Percentiles rank a stretch among this genome's conserved stretches.
phyloP scores from a whole-genome alignment of 2,329 filamentous ascomycete genomes.

The Cryoendolithus antarcticus region DNA sequence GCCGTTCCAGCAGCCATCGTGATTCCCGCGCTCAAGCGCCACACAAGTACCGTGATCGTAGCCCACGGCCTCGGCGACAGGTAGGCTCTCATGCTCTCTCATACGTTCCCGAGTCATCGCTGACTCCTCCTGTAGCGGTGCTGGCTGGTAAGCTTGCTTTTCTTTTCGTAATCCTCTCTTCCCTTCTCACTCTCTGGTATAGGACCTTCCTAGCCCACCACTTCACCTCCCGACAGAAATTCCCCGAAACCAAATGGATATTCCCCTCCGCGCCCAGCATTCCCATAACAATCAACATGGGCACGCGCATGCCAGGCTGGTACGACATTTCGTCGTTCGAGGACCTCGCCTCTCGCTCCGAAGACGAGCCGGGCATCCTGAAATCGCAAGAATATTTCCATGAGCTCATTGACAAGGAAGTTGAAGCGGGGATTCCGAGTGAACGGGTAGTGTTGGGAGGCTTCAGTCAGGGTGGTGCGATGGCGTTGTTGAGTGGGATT shows the following conservation, averaged over 20 bases:
- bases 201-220: constrained; percentile 72
- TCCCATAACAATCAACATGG: constrained; percentile 58
- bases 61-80: constrained; percentile 83
- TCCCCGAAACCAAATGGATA: constrained; percentile 86
- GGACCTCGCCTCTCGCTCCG: constrained; percentile 33
- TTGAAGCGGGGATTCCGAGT: constrained; percentile 66
- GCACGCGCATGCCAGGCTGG: constrained; percentile 76
- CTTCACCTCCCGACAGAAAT: constrained; percentile 66
- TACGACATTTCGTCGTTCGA: constrained; percentile 56
- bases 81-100: constrained; percentile 11
- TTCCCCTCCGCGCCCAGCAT: constrained; percentile 83
- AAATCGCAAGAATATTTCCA: constrained; percentile 65
- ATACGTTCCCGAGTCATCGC: too few relatives aligned
- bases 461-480: constrained; percentile 78
- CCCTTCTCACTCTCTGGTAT: neutral
- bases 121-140: constrained; percentile 32
- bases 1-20: constrained; percentile 44
- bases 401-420: constrained; percentile 64
- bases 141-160: constrained; percentile 49
- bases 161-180: too few relatives aligned
- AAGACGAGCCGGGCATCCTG: constrained; percentile 64
- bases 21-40: constrained; percentile 65
- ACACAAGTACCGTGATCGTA: constrained; percentile 92
- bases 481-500: constrained; percentile 69
- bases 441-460: constrained; percentile 76